Conservation (phyloP, 2,329 filamentous ascomycete species). For the Monilinia fructigena region DNA sequence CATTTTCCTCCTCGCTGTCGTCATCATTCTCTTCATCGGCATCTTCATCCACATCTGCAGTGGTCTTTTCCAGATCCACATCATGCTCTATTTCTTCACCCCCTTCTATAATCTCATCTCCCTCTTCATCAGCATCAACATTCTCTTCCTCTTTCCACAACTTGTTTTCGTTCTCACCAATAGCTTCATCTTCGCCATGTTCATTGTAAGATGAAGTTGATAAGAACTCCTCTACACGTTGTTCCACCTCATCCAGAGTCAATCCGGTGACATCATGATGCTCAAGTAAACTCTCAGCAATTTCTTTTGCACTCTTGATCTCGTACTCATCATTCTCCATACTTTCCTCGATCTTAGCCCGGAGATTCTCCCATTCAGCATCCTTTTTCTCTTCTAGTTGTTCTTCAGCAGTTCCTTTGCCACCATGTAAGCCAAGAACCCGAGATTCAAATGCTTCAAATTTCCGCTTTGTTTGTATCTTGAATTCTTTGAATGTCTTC, state of each 20-base stretch:
- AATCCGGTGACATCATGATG: slow-evolving; percentile 23
- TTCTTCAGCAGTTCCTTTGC: slow-evolving; percentile 32
- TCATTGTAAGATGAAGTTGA: slow-evolving; percentile 20
- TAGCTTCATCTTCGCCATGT: background rate
- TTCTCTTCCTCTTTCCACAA: slow-evolving; percentile 23
- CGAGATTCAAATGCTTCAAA: slow-evolving; percentile 66
- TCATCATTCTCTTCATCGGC: slow-evolving; percentile 23
- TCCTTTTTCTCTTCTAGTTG: slow-evolving; percentile 31
- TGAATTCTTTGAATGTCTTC: slow-evolving; percentile 75
- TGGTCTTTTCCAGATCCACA: slow-evolving; percentile 21
- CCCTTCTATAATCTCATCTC: slow-evolving; percentile 18
- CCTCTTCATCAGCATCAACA: slow-evolving; percentile 22
- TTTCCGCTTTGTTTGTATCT: slow-evolving; percentile 58
- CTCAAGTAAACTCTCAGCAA: slow-evolving; percentile 25
- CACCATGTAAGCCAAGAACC: slow-evolving; percentile 53
- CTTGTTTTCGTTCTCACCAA: slow-evolving; percentile 12
- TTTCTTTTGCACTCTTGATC: slow-evolving; percentile 24
- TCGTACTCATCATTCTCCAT: slow-evolving; percentile 37
- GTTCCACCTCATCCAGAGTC: slow-evolving; percentile 24
- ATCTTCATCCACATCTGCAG: slow-evolving; percentile 23
- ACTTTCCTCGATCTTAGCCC: slow-evolving; percentile 39
- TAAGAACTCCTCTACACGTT: slow-evolving; percentile 26
- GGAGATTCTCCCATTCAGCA: slow-evolving; percentile 38
- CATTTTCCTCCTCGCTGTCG: slow-evolving; percentile 18
- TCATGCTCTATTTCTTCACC: slow-evolving; percentile 19